A percentile compares a stretch with the other conserved stretches of the same genome.
These are phyloP conservation scores for Pachyrhizus erosus DNA, from an alignment of 306 rosid species.

Conservation along the genomic window DNA sequence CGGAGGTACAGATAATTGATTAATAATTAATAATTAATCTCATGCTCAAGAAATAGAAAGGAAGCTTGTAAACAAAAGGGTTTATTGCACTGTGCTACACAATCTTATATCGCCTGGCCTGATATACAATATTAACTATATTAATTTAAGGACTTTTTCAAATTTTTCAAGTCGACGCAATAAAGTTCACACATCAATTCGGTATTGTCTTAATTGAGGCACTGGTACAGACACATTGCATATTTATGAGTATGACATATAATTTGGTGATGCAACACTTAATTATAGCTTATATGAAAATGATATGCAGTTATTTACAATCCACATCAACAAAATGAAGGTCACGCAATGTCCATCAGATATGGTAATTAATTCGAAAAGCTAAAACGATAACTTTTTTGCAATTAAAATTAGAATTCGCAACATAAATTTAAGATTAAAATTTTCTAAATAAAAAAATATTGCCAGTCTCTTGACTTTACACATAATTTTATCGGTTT, in stretches of 20 bases:
- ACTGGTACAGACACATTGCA: no score
- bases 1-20: not conserved
- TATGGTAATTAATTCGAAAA: not conserved
- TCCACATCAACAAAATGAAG: conserved; percentile 6
- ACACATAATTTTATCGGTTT: not conserved
- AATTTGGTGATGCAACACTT: conserved; percentile 22
- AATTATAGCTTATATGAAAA: not conserved
- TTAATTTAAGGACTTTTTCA: not conserved
- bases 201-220: not conserved
- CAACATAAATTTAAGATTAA: not conserved
- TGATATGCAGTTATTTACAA: conserved; percentile 15
- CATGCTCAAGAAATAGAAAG: not conserved
- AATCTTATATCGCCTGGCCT: not conserved
- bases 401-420: not conserved
- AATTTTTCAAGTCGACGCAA: not conserved
- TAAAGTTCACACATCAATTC: not conserved
- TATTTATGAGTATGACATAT: not conserved
- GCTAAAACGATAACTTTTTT: not conserved
- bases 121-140: not conserved
- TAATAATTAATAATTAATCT: not conserved
- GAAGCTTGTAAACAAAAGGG: not conserved
- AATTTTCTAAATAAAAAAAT: not conserved
- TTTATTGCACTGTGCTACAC: not conserved
- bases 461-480: not conserved
- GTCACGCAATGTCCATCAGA: not conserved